Conservation (phyloP, 139 green algal genomes). For the Volvox reticuliferus region DNA sequence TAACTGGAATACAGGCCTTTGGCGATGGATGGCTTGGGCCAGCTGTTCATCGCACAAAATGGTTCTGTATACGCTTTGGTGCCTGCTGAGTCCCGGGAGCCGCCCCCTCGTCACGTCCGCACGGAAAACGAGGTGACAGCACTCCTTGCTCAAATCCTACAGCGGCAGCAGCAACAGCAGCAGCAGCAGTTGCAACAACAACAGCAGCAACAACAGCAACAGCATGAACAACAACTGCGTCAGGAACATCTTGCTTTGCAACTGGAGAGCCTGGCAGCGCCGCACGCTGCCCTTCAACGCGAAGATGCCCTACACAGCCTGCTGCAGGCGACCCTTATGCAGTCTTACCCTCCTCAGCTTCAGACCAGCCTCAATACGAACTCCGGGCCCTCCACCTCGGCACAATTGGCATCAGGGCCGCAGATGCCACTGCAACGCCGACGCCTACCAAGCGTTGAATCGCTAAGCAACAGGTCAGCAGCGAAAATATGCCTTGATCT, state of each 20-base stretch:
- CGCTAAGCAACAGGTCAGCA: slow-evolving; percentile 26
- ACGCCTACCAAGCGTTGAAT: slow-evolving; percentile 1
- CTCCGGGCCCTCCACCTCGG: neutral
- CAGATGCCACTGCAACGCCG: neutral
- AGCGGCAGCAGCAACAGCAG: slow-evolving; percentile 13
- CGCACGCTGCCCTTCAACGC: neutral
- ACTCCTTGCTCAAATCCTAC: neutral
- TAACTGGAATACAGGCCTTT: neutral
- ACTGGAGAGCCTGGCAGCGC: neutral
- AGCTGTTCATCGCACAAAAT: slow-evolving; percentile 19
- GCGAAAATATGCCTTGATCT: too few species aligned
- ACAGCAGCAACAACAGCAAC: slow-evolving; percentile 26
- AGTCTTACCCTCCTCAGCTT: neutral
- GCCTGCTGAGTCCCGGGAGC: neutral
- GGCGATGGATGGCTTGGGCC: slow-evolving; percentile 24
- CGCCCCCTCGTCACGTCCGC: neutral
- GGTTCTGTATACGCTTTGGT: slow-evolving; percentile 19
- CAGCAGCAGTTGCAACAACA: slow-evolving; percentile 28
- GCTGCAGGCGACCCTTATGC: neutral
- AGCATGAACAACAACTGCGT: slow-evolving; percentile 14
- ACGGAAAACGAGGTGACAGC: neutral
- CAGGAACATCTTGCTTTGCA: slow-evolving; percentile 18
- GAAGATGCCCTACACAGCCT: neutral
- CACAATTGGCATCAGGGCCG: neutral
- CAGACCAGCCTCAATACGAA: neutral